Percentiles rank a stretch among this genome's conserved stretches.
Evolutionary conservation across 108 stramenopile species (phyloP).

Genomic region (Nitzschia palea): DNA sequence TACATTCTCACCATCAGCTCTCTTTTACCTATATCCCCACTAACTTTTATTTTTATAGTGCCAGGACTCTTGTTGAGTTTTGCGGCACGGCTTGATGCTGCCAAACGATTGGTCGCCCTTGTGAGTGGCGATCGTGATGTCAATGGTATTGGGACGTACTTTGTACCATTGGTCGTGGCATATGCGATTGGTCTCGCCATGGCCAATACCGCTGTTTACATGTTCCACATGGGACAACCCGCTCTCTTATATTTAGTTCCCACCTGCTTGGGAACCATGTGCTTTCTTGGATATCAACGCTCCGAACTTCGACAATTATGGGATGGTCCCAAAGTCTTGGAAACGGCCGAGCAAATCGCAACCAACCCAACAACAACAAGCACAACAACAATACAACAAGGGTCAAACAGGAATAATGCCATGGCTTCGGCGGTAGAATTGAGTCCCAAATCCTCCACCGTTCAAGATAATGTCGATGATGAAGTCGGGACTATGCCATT

Average conservation of each 20-base stretch:
- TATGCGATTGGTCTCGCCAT: conserved; percentile 87
- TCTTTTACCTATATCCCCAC: too few species aligned
- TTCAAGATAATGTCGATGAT: too few species aligned
- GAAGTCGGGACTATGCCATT: too few species aligned
- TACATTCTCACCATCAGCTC: too few species aligned
- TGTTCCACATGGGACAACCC: conserved; percentile 87
- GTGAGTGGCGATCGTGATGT: conserved; percentile 1
- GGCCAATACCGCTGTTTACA: conserved; percentile 89
- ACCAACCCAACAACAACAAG: neutral
- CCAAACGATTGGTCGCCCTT: conserved; percentile 45
- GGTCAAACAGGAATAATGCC: neutral
- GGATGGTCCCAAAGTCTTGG: conserved; percentile 69
- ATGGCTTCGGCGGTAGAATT: neutral
- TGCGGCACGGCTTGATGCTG: conserved; percentile 78
- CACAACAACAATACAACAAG: neutral
- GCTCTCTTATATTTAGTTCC: conserved; percentile 93
- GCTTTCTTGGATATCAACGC: conserved; percentile 53
- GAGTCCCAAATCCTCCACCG: neutral
- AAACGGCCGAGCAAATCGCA: conserved; percentile 49
- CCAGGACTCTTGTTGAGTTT: conserved; percentile 83
- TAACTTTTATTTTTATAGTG: conserved; percentile 46
- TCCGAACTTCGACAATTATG: conserved; percentile 72
- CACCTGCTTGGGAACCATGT: conserved; percentile 81
- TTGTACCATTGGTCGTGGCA: conserved; percentile 71
- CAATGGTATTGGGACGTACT: conserved; percentile 52